Evolutionary conservation across 2,329 filamentous ascomycete species (phyloP).

Genomic region (Fusarium stilboides): DNA sequence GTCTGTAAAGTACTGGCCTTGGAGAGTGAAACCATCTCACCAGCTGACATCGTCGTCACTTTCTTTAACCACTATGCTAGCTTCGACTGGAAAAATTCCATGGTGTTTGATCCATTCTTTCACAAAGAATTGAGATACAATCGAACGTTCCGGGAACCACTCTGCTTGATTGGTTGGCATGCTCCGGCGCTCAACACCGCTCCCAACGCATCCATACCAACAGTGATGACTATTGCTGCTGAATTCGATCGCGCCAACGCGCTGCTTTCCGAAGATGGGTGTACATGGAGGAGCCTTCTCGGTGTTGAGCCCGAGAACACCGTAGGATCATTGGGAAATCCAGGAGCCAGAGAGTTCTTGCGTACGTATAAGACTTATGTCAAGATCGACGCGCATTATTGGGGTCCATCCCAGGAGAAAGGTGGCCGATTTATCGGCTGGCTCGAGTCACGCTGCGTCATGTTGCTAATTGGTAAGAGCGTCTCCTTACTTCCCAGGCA

Average conservation of each 20-base stretch:
- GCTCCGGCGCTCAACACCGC: conserved; percentile 74
- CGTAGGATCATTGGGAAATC: neutral
- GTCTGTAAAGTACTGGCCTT: conserved; percentile 70
- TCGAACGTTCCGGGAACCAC: conserved; percentile 70
- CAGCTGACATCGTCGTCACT: conserved; percentile 67
- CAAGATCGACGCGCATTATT: conserved; percentile 75
- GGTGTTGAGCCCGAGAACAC: conserved; percentile 12
- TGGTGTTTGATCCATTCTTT: conserved; percentile 74
- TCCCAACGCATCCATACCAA: conserved; percentile 67
- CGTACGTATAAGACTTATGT: conserved; percentile 67
- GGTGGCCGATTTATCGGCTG: conserved; percentile 72
- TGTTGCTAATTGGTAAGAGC: conserved; percentile 68
- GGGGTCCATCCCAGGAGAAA: conserved; percentile 70
- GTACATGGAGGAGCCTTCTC: conserved; percentile 63
- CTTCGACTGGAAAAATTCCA: conserved; percentile 70
- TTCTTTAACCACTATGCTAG: conserved; percentile 76
- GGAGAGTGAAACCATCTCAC: conserved; percentile 56
- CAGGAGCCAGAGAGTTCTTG: conserved; percentile 65
- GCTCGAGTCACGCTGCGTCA: conserved; percentile 73
- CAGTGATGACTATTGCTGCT: conserved; percentile 64
- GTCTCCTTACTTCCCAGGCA: neutral
- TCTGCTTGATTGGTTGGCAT: conserved; percentile 75
- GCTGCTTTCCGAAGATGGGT: conserved; percentile 55
- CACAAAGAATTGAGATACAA: conserved; percentile 67
- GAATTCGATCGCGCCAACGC: conserved; percentile 66